Conservation (phyloP, 116 monocot genomes). For the Dioscorea cayenensis region DNA sequence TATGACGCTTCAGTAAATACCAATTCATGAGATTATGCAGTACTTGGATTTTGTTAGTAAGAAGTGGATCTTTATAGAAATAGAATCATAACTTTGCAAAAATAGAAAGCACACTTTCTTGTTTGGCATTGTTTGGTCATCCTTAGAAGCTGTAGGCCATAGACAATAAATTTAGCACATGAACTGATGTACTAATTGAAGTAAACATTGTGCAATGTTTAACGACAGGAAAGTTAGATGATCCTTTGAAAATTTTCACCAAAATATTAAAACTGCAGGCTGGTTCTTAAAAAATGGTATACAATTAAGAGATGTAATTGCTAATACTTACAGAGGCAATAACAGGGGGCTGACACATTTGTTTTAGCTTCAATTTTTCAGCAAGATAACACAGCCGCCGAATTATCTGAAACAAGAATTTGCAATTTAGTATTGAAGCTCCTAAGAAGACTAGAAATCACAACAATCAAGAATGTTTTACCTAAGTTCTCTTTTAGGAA, state of each 20-base stretch:
- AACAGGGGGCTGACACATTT: conserved; percentile 84
- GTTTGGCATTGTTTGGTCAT: too few relatives aligned
- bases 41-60: not conserved
- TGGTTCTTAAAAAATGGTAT: not conserved
- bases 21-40: not conserved
- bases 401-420: conserved; percentile 39
- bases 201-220: too few relatives aligned
- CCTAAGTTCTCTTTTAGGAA: not conserved
- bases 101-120: too few relatives aligned
- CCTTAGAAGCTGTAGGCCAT: too few relatives aligned
- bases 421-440: not conserved
- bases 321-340: conserved; percentile 69
- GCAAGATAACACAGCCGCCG: conserved; percentile 24
- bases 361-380: conserved; percentile 66
- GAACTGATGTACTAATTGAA: too few relatives aligned
- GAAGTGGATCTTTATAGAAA: not conserved
- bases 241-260: too few relatives aligned
- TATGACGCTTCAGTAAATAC: not conserved
- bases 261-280: not conserved
- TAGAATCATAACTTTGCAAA: not conserved
- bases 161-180: too few relatives aligned
- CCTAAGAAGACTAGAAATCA: not conserved
- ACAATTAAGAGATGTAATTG: not conserved
- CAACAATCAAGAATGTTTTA: not conserved
- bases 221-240: too few relatives aligned